These are phyloP conservation scores for Piromyces sp. DNA, from an alignment of 192 early-diverging fungal genomes.

Conservation along the genomic window DNA sequence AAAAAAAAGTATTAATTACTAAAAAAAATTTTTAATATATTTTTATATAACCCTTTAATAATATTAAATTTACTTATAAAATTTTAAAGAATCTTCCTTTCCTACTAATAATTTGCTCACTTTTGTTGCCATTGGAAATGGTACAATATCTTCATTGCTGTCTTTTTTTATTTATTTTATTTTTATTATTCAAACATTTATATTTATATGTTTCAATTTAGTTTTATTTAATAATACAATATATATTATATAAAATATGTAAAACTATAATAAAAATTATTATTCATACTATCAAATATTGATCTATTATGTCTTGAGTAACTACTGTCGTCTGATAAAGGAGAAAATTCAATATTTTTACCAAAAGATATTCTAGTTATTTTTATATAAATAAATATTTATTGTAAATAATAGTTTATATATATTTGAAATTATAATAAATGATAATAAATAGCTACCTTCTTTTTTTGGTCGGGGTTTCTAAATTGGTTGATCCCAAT, in stretches of 20 bases:
- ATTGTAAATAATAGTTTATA: no score
- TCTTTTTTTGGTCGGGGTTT: not conserved
- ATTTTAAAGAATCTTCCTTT: not conserved
- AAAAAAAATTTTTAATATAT: no score
- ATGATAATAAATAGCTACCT: no score
- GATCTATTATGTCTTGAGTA: not conserved
- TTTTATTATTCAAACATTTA: no score
- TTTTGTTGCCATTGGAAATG: not conserved
- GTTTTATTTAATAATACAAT: no score
- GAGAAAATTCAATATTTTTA: not conserved
- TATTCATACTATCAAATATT: not conserved
- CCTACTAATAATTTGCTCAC: not conserved
- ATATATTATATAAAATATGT: no score
- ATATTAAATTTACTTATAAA: not conserved
- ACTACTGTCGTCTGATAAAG: not conserved
- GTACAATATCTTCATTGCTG: not conserved
- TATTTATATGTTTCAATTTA: no score
- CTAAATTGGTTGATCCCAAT: not conserved
- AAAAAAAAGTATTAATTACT: no score
- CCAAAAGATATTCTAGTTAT: not conserved
- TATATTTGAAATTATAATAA: not conserved
- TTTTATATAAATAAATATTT: no score
- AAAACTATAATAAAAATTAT: no score
- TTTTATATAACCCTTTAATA: no score
- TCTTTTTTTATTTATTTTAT: no score